A percentile compares a stretch with the other conserved stretches of the same genome.
Evolutionary conservation across 2,329 filamentous ascomycete species (phyloP).

Genomic region (Talaromyces islandicus): DNA sequence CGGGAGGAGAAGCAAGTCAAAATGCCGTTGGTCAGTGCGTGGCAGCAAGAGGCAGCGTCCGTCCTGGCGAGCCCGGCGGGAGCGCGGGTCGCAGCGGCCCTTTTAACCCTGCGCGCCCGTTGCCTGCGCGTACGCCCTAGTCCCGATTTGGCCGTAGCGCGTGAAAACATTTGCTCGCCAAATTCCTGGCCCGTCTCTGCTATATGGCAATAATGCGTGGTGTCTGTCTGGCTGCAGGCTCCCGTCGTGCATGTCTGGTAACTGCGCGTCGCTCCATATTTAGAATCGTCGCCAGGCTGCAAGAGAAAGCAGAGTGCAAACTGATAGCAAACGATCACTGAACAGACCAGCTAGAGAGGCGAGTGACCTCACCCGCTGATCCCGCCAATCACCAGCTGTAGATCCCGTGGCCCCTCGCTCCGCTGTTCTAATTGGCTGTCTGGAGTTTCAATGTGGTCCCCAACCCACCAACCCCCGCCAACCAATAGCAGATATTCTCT

Average conservation of each 20-base stretch:
- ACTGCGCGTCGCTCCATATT: not conserved
- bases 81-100: conserved; percentile 21
- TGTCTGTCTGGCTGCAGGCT: too few species aligned
- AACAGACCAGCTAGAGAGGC: not conserved
- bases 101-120: conserved; percentile 29
- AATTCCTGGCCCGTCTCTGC: not conserved
- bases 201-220: not conserved
- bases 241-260: not conserved
- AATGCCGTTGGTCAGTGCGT: not conserved
- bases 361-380: not conserved
- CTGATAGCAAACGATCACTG: not conserved
- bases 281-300: not conserved
- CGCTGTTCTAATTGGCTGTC: not conserved
- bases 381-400: not conserved
- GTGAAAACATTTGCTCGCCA: not conserved
- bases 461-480: not conserved
- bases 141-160: not conserved
- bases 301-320: not conserved
- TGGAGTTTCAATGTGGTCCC: not conserved
- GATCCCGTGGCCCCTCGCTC: not conserved
- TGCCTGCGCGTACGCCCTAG: not conserved
- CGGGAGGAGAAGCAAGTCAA: not conserved
- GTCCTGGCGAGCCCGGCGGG: not conserved
- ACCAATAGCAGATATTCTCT: not conserved
- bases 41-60: not conserved